Evolutionary conservation across 441 rosid genomes (phyloP).

Genomic region (Populus hybrid): DNA sequence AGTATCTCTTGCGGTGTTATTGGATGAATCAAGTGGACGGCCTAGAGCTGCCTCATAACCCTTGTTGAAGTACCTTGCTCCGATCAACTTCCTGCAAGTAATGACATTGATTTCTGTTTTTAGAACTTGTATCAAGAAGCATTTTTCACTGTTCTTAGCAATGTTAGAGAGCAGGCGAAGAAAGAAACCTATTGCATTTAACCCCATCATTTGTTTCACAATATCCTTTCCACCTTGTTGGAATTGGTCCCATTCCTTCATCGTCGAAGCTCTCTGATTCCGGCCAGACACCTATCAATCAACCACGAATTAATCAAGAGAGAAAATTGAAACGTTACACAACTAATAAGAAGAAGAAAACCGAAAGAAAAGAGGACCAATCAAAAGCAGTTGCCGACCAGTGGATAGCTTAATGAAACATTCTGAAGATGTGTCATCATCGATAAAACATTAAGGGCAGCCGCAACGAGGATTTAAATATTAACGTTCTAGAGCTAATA

Average conservation of each 20-base stretch:
- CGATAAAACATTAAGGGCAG: too few relatives aligned
- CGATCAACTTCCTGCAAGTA: slow-evolving; percentile 29
- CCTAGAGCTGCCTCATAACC: slow-evolving; percentile 55
- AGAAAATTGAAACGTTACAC: not conserved
- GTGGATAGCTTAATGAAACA: too few relatives aligned
- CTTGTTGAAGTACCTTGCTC: slow-evolving; percentile 71
- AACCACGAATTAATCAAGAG: not conserved
- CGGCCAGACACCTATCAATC: slow-evolving; percentile 52
- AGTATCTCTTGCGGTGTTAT: slow-evolving; percentile 53
- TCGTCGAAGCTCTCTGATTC: slow-evolving; percentile 57
- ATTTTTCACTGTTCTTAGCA: too few relatives aligned
- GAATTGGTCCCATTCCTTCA: slow-evolving; percentile 18
- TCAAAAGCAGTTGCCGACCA: too few relatives aligned
- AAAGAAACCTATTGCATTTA: slow-evolving; percentile 12
- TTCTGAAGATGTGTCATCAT: too few relatives aligned
- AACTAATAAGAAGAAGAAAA: not conserved
- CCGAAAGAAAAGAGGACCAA: too few relatives aligned
- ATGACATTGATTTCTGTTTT: too few relatives aligned
- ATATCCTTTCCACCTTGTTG: slow-evolving; percentile 27
- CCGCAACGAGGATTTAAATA: too few relatives aligned
- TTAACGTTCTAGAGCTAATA: too few relatives aligned
- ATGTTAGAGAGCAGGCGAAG: too few relatives aligned
- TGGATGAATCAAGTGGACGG: slow-evolving; percentile 43
- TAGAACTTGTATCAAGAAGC: too few relatives aligned
- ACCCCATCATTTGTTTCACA: slow-evolving; percentile 19